A percentile compares a stretch with the other conserved stretches of the same genome.
Conservation (phyloP, 1,284 basidiomycete species). For the Apiotrichum veenhuisii region DNA sequence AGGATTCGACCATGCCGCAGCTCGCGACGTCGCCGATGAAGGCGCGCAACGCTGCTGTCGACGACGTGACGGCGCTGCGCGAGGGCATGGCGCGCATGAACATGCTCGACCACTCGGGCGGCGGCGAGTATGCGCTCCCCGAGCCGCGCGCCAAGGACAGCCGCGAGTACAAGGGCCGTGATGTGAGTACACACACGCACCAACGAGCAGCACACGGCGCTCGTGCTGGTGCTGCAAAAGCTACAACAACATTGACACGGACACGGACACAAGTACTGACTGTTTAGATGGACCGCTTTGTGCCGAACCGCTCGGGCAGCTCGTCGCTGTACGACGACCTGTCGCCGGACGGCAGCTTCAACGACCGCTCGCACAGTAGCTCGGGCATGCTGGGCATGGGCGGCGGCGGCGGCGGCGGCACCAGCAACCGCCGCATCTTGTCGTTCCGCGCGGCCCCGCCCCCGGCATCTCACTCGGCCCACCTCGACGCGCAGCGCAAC, state of each 20-base stretch:
- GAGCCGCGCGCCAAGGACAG: slow-evolving; percentile 4
- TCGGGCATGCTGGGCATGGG: slow-evolving; percentile 35
- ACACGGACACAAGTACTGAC: too few species aligned
- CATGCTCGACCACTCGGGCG: slow-evolving; percentile 27
- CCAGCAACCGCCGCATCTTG: slow-evolving; percentile 40
- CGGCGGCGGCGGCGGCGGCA: slow-evolving; percentile 28
- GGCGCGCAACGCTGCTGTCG: slow-evolving; percentile 3
- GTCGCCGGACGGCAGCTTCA: slow-evolving; percentile 26
- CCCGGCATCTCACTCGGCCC: slow-evolving; percentile 40
- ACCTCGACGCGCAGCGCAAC: slow-evolving; percentile 44
- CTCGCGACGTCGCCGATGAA: slow-evolving; percentile 13
- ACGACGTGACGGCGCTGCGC: slow-evolving; percentile 27
- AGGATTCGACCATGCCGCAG: slow-evolving; percentile 10
- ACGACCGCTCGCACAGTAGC: slow-evolving; percentile 27
- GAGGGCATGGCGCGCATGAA: slow-evolving; percentile 45
- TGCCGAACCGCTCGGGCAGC: slow-evolving; percentile 38
- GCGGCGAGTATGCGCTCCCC: slow-evolving; percentile 16
- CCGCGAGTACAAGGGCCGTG: slow-evolving; percentile 14
- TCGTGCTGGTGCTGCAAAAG: too few species aligned
- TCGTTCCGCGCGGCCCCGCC: slow-evolving; percentile 47
- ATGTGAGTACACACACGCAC: slow-evolving; percentile 3
- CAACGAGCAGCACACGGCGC: background rate
- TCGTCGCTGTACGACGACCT: slow-evolving; percentile 27
- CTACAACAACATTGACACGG: too few species aligned
- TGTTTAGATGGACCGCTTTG: slow-evolving; percentile 46